Base-by-base conservation (phyloP, 345 rosid genomes). In the Cardamine occulta region DNA sequence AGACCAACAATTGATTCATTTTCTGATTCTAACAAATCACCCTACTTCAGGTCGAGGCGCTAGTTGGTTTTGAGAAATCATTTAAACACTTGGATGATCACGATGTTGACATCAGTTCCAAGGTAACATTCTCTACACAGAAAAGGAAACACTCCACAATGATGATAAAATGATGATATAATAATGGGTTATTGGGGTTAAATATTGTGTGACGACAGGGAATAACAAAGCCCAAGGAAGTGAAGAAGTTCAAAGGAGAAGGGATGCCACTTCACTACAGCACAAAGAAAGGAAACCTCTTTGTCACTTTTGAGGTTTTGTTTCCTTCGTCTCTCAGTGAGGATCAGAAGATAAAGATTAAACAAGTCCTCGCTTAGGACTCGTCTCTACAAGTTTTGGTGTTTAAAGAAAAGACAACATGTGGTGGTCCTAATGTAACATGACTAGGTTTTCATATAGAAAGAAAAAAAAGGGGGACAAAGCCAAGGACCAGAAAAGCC, bases 31-130 rank as follows among this genome's bases (percentile, higher is more conserved):
- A 31, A 35, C 24, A 15, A 18, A 62, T 32, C 18, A 12, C 24
- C 13, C 11, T 51, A 21, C 68, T 44, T n/a, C 74, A 96, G 99
- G 89, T 96, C 52, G 95, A 96, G 86, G 98, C 98, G 10, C 93
- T 96, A 67, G 97, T 91, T 80, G 99, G 99, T 74, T 96, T 96
- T 57, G 91, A 96, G 88, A 96, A 91, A 87, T 83, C 88, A 67
- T 80, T 91, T 28, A 87, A 87, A 81, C 99, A 96, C 78, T 91
- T 96, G n/a, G 98, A 96, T 76, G 97, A 87, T n/a, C 99, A 86
- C 82, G 83, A 86, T 69, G 97, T 96, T 32, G 87, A 91, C 77
- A 89, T 93, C 29, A 48, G 96, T 80, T 78, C 91, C 64, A 91
- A 88, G 98, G 99, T 93, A 80, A 34, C 24, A 44, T 61, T 10